Conservation (phyloP, 2,329 filamentous ascomycete genomes). For the Acarospora socialis region DNA sequence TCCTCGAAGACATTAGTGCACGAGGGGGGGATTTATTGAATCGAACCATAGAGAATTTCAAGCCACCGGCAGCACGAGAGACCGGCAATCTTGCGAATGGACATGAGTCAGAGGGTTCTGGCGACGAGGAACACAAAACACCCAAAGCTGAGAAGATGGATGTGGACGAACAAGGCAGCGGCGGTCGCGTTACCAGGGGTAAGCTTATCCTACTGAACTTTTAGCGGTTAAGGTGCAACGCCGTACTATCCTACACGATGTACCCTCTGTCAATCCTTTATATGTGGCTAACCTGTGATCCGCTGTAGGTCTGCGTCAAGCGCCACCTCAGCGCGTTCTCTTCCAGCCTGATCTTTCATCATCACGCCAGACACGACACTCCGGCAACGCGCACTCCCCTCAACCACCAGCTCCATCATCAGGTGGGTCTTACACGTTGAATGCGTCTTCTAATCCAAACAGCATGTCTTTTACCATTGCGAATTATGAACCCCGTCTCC, state of each 20-base stretch:
- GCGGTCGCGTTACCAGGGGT: conserved; percentile 19
- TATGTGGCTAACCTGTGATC: too few relatives aligned
- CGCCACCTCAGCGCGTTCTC: conserved; percentile 12
- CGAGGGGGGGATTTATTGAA: conserved; percentile 69
- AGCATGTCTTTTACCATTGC: conserved; percentile 21
- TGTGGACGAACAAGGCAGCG: conserved; percentile 33
- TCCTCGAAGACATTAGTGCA: conserved; percentile 64
- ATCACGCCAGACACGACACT: conserved; percentile 12
- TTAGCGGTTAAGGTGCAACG: too few relatives aligned
- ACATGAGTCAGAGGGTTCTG: conserved; percentile 34
- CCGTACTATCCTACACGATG: too few relatives aligned
- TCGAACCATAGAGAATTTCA: conserved; percentile 65
- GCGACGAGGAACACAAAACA: conserved; percentile 32
- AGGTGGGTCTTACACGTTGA: conserved; percentile 17
- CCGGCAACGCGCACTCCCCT: conserved; percentile 18
- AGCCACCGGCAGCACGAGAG: conserved; percentile 33
- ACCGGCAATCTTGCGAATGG: conserved; percentile 35
- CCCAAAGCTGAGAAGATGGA: conserved; percentile 38
- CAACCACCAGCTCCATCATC: conserved; percentile 19
- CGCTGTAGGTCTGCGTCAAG: conserved; percentile 12
- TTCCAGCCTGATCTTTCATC: conserved; percentile 15
- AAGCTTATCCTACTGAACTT: background rate
- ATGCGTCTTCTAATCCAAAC: conserved; percentile 20
- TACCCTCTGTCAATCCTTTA: background rate
- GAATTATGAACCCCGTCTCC: conserved; percentile 26